These are phyloP conservation scores for Diaporthe velutina DNA, from an alignment of 2,329 filamentous ascomycete genomes.

Conservation along the genomic window DNA sequence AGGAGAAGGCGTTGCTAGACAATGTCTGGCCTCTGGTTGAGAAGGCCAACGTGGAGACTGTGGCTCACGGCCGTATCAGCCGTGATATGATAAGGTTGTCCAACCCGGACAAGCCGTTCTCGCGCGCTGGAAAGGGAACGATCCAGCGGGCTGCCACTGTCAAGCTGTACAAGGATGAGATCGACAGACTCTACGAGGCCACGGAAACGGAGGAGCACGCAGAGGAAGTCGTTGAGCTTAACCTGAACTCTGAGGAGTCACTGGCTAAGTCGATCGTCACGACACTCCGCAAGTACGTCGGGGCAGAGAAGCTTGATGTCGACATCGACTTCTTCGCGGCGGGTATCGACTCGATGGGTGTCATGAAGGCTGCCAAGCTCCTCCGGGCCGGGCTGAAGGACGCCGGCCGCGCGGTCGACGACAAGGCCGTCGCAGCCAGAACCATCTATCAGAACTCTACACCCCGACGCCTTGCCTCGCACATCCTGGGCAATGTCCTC, in stretches of 20 bases:
- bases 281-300: conserved; percentile 41
- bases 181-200: conserved; percentile 55
- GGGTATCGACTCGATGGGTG: conserved; percentile 56
- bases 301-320: conserved; percentile 38
- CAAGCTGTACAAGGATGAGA: conserved; percentile 57
- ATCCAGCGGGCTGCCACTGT: conserved; percentile 56
- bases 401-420: conserved; percentile 39
- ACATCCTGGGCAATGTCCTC: conserved; percentile 39
- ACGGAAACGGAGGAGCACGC: conserved; percentile 39
- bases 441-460: conserved; percentile 49
- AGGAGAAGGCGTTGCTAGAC: conserved; percentile 53
- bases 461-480: conserved; percentile 43
- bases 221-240: conserved; percentile 39
- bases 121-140: conserved; percentile 59
- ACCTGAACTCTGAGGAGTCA: conserved; percentile 43
- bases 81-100: conserved; percentile 55
- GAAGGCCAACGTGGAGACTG: conserved; percentile 56
- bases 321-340: conserved; percentile 53
- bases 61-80: conserved; percentile 60
- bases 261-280: conserved; percentile 45
- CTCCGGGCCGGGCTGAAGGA: conserved; percentile 42
- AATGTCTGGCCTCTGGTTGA: conserved; percentile 58
- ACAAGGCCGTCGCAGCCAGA: conserved; percentile 42
- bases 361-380: conserved; percentile 45
- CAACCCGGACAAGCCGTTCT: conserved; percentile 56